Evolutionary conservation across 2,329 filamentous ascomycete species (phyloP).

Genomic region (Phyllosticta paracitricarpa): DNA sequence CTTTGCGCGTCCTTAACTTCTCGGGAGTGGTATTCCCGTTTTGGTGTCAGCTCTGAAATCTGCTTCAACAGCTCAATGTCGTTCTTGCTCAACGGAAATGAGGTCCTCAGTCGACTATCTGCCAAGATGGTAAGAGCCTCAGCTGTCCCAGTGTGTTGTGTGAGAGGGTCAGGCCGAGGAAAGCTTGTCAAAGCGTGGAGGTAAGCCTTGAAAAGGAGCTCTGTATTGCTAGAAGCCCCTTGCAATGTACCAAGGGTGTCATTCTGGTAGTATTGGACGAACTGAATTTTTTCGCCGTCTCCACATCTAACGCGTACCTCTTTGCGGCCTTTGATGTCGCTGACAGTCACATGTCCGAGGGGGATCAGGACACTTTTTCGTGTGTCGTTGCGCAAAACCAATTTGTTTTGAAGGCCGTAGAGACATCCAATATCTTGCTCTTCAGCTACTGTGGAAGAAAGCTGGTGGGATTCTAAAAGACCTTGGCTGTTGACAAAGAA

Average conservation of each 20-base stretch:
- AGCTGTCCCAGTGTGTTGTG: constrained; percentile 44
- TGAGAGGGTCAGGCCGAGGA: constrained; percentile 42
- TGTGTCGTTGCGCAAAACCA: constrained; percentile 32
- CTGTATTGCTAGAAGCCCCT: constrained; percentile 30
- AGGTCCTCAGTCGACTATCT: constrained; percentile 42
- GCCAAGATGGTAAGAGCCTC: constrained; percentile 40
- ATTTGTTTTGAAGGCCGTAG: constrained; percentile 37
- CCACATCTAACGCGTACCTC: not conserved
- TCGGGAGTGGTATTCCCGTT: constrained; percentile 35
- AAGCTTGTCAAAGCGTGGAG: constrained; percentile 47
- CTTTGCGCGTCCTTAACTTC: constrained; percentile 34
- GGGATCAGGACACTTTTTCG: constrained; percentile 7
- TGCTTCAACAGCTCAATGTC: constrained; percentile 15
- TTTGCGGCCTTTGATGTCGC: not conserved
- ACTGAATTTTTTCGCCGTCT: not conserved
- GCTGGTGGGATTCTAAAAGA: constrained; percentile 35
- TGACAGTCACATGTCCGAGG: not conserved
- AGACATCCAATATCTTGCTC: constrained; percentile 2
- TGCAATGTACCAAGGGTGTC: not conserved
- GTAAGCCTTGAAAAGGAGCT: constrained; percentile 35
- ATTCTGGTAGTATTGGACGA: not conserved
- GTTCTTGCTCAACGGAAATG: constrained; percentile 24
- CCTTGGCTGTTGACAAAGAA: constrained; percentile 32
- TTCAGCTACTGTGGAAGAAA: constrained; percentile 35
- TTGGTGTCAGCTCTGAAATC: constrained; percentile 26